Conservation (phyloP, 2,329 filamentous ascomycete species). For the Claviceps sp. region DNA sequence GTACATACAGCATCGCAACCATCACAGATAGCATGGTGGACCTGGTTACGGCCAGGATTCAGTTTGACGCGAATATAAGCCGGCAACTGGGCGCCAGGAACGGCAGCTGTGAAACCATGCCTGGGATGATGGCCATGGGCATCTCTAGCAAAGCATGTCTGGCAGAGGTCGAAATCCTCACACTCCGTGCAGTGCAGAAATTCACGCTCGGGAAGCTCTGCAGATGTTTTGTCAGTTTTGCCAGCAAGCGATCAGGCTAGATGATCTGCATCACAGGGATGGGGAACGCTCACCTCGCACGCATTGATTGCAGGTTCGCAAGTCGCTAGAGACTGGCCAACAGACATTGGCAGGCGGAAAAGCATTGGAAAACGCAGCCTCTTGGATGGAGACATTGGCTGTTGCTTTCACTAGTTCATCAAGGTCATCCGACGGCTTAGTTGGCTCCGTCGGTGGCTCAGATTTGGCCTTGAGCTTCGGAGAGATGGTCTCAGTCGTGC, state of each 20-base stretch:
- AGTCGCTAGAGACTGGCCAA: slow-evolving; percentile 15
- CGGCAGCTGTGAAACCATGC: slow-evolving; percentile 63
- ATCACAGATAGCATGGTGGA: slow-evolving; percentile 86
- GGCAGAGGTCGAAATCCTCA: slow-evolving; percentile 86
- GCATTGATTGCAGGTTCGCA: slow-evolving; percentile 59
- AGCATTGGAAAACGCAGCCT: neutral
- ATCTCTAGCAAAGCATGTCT: slow-evolving; percentile 60
- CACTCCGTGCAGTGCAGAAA: slow-evolving; percentile 80
- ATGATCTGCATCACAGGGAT: neutral
- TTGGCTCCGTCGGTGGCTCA: slow-evolving; percentile 5
- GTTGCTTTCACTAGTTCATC: neutral
- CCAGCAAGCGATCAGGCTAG: neutral
- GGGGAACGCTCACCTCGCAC: slow-evolving; percentile 25
- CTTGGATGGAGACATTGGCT: neutral
- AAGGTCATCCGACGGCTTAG: neutral
- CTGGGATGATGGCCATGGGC: slow-evolving; percentile 84
- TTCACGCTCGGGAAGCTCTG: slow-evolving; percentile 58
- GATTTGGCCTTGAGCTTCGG: slow-evolving; percentile 40
- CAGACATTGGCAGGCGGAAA: neutral
- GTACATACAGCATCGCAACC: slow-evolving; percentile 56
- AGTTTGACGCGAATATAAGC: slow-evolving; percentile 53
- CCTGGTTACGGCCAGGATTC: slow-evolving; percentile 63
- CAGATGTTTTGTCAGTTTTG: neutral
- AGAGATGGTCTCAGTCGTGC: slow-evolving; percentile 68
- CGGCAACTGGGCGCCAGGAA: slow-evolving; percentile 48